phyloP scores from a whole-genome alignment of 257 asterid species.

The Solanum medicagineum region DNA sequence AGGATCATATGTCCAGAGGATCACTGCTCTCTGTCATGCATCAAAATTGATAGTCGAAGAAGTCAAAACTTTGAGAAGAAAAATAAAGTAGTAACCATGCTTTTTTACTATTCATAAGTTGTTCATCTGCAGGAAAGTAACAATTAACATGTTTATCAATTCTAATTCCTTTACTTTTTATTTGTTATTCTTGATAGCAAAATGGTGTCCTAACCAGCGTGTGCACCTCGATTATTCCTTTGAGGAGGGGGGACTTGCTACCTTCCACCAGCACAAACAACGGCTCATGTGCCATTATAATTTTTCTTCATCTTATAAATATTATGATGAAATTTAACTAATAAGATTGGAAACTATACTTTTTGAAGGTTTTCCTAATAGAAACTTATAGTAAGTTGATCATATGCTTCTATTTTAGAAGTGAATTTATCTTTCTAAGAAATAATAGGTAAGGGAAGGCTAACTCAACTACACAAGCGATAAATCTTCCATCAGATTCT shows the following conservation, averaged over 20 bases:
- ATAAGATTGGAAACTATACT: background rate
- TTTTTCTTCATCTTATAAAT: background rate
- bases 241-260: background rate
- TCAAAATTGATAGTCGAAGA: background rate
- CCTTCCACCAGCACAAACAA: background rate
- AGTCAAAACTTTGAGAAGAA: background rate
- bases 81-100: background rate
- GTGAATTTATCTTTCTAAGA: background rate
- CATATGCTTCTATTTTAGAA: background rate
- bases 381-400: background rate
- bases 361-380: background rate
- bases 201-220: background rate
- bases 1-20: slow-evolving; percentile 60
- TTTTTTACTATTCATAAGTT: background rate
- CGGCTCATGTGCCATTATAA: background rate
- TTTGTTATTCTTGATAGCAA: background rate
- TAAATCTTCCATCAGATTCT: background rate
- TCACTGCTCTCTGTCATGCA: slow-evolving; percentile 45
- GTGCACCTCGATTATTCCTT: background rate
- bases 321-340: background rate
- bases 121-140: background rate
- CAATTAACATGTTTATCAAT: background rate
- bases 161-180: background rate
- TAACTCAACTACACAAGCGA: background rate
- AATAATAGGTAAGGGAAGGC: background rate